phyloP scores from a whole-genome alignment of 2,329 filamentous ascomycete species.

The Blumeriella jaapii region DNA sequence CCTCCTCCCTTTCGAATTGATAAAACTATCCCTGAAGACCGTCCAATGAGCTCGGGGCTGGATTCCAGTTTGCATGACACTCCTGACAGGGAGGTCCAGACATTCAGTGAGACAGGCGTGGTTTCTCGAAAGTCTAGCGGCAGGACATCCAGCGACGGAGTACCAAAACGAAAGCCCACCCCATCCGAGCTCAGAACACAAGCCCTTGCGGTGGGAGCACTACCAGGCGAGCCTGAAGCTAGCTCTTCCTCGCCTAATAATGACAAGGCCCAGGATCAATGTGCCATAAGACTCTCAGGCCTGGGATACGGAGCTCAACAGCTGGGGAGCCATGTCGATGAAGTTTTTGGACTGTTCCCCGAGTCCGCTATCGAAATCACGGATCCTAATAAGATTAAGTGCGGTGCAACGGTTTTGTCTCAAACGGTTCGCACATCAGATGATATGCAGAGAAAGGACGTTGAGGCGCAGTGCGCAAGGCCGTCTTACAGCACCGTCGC shows the following conservation, averaged over 20 bases:
- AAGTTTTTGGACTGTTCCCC: conserved; percentile 19
- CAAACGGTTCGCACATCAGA: neutral
- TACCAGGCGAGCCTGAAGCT: neutral
- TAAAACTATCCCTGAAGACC: conserved; percentile 24
- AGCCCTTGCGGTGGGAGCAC: neutral
- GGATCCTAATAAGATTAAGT: conserved; percentile 1
- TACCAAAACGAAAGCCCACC: neutral
- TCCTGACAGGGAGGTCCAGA: neutral
- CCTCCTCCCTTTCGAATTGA: conserved; percentile 23
- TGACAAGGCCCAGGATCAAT: conserved; percentile 4
- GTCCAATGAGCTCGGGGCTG: conserved; percentile 15
- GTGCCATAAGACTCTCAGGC: conserved; percentile 12
- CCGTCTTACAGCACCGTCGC: conserved; percentile 6
- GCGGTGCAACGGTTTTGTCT: neutral
- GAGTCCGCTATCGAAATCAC: conserved; percentile 12
- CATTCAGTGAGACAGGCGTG: neutral
- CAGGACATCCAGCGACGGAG: neutral
- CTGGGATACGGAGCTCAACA: conserved; percentile 17
- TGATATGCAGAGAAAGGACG: neutral
- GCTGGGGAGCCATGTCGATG: conserved; percentile 18
- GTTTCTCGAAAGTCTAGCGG: neutral
- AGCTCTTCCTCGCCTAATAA: neutral
- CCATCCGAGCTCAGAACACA: neutral
- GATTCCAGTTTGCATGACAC: neutral
- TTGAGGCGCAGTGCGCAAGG: conserved; percentile 6